phyloP scores from a whole-genome alignment of 2,329 filamentous ascomycete genomes.

The Beauveria asiatica region DNA sequence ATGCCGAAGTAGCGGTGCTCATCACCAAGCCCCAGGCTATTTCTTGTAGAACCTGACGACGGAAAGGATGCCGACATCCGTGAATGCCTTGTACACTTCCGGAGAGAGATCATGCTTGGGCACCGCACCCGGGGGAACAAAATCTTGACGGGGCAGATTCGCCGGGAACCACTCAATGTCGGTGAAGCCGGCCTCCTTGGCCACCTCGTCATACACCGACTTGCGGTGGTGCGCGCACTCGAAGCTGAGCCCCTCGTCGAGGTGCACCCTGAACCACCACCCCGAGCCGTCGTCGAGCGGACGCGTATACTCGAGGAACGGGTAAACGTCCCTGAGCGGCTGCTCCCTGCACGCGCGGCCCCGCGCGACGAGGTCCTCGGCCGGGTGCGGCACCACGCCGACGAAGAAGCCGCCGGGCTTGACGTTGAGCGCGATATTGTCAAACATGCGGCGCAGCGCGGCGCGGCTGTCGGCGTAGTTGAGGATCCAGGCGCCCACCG shows the following conservation, averaged over 20 bases:
- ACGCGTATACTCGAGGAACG: background rate
- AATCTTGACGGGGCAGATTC: background rate
- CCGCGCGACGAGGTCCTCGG: background rate
- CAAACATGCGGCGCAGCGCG: conserved; percentile 3
- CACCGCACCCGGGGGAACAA: background rate
- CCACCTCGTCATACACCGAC: conserved; percentile 1
- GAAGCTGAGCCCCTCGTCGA: background rate
- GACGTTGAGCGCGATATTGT: conserved; percentile 4
- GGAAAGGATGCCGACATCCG: background rate
- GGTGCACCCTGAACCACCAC: background rate
- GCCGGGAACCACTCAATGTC: background rate
- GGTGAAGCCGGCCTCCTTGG: background rate
- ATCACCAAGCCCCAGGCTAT: background rate
- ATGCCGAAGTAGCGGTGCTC: background rate
- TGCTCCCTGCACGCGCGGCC: background rate
- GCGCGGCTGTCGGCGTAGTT: conserved; percentile 3
- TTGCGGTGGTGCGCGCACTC: background rate
- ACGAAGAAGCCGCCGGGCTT: conserved; percentile 9
- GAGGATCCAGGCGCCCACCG: conserved; percentile 4
- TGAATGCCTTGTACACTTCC: background rate
- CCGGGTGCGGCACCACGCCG: background rate
- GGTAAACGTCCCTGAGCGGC: background rate
- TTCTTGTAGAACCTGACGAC: conserved; percentile 3
- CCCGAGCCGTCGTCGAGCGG: conserved; percentile 6
- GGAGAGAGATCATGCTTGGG: background rate